These are phyloP conservation scores for Mucor velutinosus DNA, from an alignment of 371 early-diverging fungal species.

Conservation along the genomic window DNA sequence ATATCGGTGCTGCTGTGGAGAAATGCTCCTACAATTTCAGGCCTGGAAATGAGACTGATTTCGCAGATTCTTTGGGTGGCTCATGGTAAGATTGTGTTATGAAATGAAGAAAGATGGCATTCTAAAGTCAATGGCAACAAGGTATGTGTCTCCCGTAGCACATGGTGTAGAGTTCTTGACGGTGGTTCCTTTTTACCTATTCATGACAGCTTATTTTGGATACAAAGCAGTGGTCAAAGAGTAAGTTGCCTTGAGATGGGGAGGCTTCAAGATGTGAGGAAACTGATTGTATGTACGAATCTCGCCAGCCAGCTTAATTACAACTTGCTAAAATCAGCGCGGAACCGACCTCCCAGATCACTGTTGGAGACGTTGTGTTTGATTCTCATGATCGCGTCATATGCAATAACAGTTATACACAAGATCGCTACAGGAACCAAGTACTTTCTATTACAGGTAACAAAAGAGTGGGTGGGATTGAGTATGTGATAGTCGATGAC, in stretches of 20 bases:
- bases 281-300: not conserved
- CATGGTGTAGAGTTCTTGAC: slow-evolving; percentile 57
- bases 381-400: slow-evolving; percentile 37
- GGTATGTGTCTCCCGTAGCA: slow-evolving; percentile 60
- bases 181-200: slow-evolving; percentile 46
- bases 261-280: not conserved
- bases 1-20: slow-evolving; percentile 27
- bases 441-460: slow-evolving; percentile 54
- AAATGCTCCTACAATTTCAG: slow-evolving; percentile 32
- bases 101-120: not conserved
- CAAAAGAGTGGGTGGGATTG: not conserved
- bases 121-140: slow-evolving; percentile 5
- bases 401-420: slow-evolving; percentile 49
- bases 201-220: slow-evolving; percentile 43
- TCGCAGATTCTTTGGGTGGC: slow-evolving; percentile 46
- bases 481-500: not conserved
- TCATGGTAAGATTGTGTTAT: slow-evolving; percentile 42
- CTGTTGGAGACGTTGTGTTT: slow-evolving; percentile 40
- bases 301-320: slow-evolving; percentile 15
- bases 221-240: slow-evolving; percentile 40
- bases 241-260: slow-evolving; percentile 14
- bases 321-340: slow-evolving; percentile 15
- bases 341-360: slow-evolving; percentile 31
- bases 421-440: slow-evolving; percentile 47
- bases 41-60: slow-evolving; percentile 35